Evolutionary conservation across 805 yeast species (phyloP).

Genomic region (Suhomyces faveliae): DNA sequence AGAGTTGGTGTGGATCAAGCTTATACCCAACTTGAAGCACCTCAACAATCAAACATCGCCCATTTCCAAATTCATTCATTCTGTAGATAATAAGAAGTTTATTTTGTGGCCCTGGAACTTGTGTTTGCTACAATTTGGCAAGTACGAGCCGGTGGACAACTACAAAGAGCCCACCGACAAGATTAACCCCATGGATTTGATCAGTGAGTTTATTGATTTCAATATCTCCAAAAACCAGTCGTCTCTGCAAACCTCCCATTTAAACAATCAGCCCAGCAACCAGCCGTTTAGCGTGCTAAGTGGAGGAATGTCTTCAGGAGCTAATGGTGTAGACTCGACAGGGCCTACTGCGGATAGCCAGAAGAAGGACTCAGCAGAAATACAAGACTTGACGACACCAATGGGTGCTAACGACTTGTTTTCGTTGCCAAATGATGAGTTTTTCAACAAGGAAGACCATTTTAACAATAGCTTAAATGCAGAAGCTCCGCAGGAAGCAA

Average conservation of each 20-base stretch:
- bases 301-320: conserved; percentile 8
- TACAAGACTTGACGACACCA: conserved; percentile 11
- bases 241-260: not conserved
- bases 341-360: conserved; percentile 10
- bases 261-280: not conserved
- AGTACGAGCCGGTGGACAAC: conserved; percentile 15
- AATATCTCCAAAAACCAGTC: conserved; percentile 22
- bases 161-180: not conserved
- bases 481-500: conserved; percentile 2
- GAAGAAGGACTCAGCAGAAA: conserved; percentile 16
- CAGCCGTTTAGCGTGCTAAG: conserved; percentile 17
- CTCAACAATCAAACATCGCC: conserved; percentile 66
- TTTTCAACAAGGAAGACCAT: conserved; percentile 9
- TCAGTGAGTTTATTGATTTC: conserved; percentile 37
- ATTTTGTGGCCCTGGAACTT: conserved; percentile 73
- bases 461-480: not conserved
- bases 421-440: conserved; percentile 14
- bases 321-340: conserved; percentile 9
- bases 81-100: conserved; percentile 52
- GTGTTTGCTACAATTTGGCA: conserved; percentile 57
- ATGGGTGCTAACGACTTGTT: conserved; percentile 14
- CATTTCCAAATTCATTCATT: conserved; percentile 55
- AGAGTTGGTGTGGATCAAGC: conserved; percentile 56
- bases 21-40: conserved; percentile 67
- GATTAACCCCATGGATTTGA: conserved; percentile 31